Conservation (phyloP, 225 moss, liverwort and hornwort species). For the Bryoerythrophyllum caledonicum region DNA sequence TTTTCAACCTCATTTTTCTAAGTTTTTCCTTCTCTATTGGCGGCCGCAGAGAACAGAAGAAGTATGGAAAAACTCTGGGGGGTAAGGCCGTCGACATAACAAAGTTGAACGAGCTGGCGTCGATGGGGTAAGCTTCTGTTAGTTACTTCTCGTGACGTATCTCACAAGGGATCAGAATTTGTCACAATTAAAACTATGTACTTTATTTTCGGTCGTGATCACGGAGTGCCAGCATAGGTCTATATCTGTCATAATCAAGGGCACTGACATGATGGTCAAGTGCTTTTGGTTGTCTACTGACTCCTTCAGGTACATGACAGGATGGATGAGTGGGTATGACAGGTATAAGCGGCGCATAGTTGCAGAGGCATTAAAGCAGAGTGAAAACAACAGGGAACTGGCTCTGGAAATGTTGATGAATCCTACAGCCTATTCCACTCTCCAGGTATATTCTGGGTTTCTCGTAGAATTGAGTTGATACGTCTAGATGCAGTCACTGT, state of each 20-base stretch:
- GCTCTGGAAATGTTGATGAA: slow-evolving; percentile 90
- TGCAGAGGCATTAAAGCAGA: slow-evolving; percentile 87
- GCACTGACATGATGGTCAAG: slow-evolving; percentile 41
- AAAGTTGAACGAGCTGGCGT: slow-evolving; percentile 68
- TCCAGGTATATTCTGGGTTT: slow-evolving; percentile 54
- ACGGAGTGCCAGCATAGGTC: slow-evolving; percentile 4
- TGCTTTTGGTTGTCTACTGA: slow-evolving; percentile 44
- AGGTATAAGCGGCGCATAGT: slow-evolving; percentile 74
- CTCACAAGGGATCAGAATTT: slow-evolving; percentile 1
- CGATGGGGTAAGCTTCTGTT: slow-evolving; percentile 65
- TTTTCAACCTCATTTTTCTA: slow-evolving; percentile 7
- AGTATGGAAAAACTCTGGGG: slow-evolving; percentile 70
- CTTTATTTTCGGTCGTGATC: slow-evolving; percentile 12
- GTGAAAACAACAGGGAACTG: slow-evolving; percentile 76
- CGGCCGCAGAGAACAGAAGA: slow-evolving; percentile 73
- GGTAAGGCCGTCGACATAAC: slow-evolving; percentile 84
- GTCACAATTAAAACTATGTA: not conserved
- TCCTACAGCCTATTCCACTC: slow-evolving; percentile 64
- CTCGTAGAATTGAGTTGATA: not conserved
- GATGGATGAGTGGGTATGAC: slow-evolving; percentile 66
- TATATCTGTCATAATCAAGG: slow-evolving; percentile 23
- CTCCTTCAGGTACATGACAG: slow-evolving; percentile 49
- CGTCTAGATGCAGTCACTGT: not conserved
- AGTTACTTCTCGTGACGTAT: slow-evolving; percentile 7
- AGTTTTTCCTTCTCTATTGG: slow-evolving; percentile 7